Base-by-base conservation (phyloP, 2,329 filamentous ascomycete genomes). In the Aspergillus alliaceus region DNA sequence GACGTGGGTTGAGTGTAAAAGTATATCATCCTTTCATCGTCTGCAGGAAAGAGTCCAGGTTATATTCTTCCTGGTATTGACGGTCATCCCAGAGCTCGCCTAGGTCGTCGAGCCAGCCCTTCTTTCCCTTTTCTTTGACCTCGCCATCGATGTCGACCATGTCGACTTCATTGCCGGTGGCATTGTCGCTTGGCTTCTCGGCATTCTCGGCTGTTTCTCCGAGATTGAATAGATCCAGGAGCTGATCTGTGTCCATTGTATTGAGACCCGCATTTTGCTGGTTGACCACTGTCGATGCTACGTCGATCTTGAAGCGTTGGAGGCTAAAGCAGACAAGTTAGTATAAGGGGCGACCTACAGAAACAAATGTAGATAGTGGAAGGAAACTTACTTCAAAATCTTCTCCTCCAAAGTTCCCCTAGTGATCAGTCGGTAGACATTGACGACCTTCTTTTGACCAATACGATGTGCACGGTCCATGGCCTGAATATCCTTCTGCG, bases 401-500 rank as follows among this genome's bases (percentile, higher is more conserved):
- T 99, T 99, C 81, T 99, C 95, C 76, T 99, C 95, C 49, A 99
- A 79, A 2, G 96, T 99, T 61, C 95, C 95, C 64, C 95, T 86
- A 6, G 95, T 99, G 68, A 99, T 95, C 64, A 99, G 83, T 24
- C 95, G 91, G 76, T 99, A 99, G 15, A 99, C 95, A 70, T 99
- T 99, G 66, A 99, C 95, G 35, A 98, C 95, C 84, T 98, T 99
- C 86, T 99, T 99, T 80, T 99, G 95, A 2, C 95, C 95, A 68
- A 99, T 98, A 66, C 95, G 88, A 81, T 99, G 95, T 8, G 95
- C 95, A 59, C 95, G 91, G 72, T 99, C 95, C 95, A 99, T 99
- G 64, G 95, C 95, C 72, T 99, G 95, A 65, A 99, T 86, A 76
- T 99, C 95, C 75, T 96, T 96, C 73, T 99, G 95, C 31, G 95